Percentiles rank a stretch among this genome's conserved stretches.
Evolutionary conservation across 1,284 basidiomycete species (phyloP).

Genomic region (Vanrija sp.): DNA sequence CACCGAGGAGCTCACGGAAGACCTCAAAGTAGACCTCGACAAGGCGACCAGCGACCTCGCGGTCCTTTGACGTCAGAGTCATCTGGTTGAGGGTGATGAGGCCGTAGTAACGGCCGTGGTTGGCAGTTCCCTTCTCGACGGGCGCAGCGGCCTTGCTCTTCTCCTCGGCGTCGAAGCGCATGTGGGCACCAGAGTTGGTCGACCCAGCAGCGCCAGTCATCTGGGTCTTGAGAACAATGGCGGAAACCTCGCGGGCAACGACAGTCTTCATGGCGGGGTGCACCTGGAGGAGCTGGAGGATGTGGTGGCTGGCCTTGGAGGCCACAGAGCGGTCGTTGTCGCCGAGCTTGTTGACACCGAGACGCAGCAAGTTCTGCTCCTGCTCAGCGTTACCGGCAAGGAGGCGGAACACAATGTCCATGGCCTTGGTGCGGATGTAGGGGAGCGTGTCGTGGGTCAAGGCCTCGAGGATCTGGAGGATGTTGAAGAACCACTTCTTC

Average conservation of each 20-base stretch:
- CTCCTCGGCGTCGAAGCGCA: slow-evolving; percentile 49
- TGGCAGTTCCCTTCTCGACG: slow-evolving; percentile 50
- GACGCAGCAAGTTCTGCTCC: slow-evolving; percentile 87
- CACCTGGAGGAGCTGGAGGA: slow-evolving; percentile 81
- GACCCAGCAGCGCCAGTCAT: slow-evolving; percentile 52
- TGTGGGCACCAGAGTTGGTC: slow-evolving; percentile 31
- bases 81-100: slow-evolving; percentile 93
- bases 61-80: slow-evolving; percentile 68
- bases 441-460: slow-evolving; percentile 81
- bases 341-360: slow-evolving; percentile 93
- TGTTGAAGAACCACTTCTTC: slow-evolving; percentile 92
- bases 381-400: slow-evolving; percentile 91
- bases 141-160: slow-evolving; percentile 33
- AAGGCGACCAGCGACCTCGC: slow-evolving; percentile 73
- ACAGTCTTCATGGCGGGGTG: slow-evolving; percentile 94
- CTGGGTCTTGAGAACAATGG: slow-evolving; percentile 66
- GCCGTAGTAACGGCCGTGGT: slow-evolving; percentile 82
- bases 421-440: slow-evolving; percentile 79
- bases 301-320: slow-evolving; percentile 81
- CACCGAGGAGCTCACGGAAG: slow-evolving; percentile 80
- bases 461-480: slow-evolving; percentile 86
- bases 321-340: slow-evolving; percentile 86
- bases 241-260: slow-evolving; percentile 79
- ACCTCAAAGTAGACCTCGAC: slow-evolving; percentile 94
- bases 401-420: slow-evolving; percentile 70